Conservation (phyloP, 1,284 basidiomycete species). For the Puccinia polysora region DNA sequence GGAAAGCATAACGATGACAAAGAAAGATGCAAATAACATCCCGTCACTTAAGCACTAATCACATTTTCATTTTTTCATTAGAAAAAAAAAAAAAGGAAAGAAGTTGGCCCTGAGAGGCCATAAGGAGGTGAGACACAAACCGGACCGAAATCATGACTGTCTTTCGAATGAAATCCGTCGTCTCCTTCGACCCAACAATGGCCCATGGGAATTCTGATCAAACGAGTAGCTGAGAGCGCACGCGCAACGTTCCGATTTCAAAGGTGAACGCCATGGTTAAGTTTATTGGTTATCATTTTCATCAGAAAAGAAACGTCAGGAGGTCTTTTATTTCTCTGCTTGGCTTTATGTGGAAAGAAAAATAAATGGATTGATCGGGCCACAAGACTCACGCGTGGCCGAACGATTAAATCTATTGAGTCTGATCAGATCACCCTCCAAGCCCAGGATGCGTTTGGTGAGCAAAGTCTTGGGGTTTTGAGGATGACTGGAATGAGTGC, state of each 20-base stretch:
- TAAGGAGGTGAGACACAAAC: slow-evolving; percentile 51
- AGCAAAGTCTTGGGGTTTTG: slow-evolving; percentile 56
- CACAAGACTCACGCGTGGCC: too few relatives aligned
- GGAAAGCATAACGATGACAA: background rate
- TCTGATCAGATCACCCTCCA: slow-evolving; percentile 57
- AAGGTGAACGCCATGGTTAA: too few relatives aligned
- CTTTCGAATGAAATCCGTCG: slow-evolving; percentile 55
- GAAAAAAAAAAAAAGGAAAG: slow-evolving; percentile 53
- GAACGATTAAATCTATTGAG: too few relatives aligned
- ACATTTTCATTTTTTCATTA: slow-evolving; percentile 45
- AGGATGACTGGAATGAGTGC: slow-evolving; percentile 53
- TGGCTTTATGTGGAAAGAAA: too few relatives aligned
- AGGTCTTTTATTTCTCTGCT: too few relatives aligned
- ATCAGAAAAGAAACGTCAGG: too few relatives aligned
- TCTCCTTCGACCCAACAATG: slow-evolving; percentile 60
- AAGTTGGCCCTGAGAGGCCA: slow-evolving; percentile 47
- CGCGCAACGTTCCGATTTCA: too few relatives aligned
- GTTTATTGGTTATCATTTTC: too few relatives aligned
- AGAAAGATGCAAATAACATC: background rate
- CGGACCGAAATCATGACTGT: slow-evolving; percentile 58
- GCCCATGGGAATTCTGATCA: slow-evolving; percentile 46
- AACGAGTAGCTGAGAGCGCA: too few relatives aligned
- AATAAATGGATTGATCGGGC: too few relatives aligned
- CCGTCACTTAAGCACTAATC: background rate
- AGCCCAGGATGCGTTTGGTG: slow-evolving; percentile 59